phyloP scores from a whole-genome alignment of 208 protist species.

The Entamoeba moshkovskii region DNA sequence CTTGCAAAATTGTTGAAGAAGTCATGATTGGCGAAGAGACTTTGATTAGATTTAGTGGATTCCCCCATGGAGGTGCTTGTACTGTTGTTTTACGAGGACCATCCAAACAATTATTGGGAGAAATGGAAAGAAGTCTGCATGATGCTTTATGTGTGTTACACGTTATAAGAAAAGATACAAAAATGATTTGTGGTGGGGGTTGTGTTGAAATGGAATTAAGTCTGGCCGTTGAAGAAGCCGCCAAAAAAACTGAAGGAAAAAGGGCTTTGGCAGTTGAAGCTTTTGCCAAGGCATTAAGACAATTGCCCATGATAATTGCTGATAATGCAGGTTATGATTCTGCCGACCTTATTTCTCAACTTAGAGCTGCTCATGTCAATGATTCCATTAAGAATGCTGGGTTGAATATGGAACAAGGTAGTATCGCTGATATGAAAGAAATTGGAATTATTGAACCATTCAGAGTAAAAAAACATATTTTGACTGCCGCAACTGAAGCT shows the following conservation, averaged over 20 bases:
- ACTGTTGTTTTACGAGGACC: constrained; percentile 95
- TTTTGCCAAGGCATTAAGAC: constrained; percentile 80
- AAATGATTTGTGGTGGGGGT: constrained; percentile 83
- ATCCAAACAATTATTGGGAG: constrained; percentile 89
- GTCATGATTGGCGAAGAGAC: constrained; percentile 87
- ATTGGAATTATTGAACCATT: constrained; percentile 87
- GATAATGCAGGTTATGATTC: constrained; percentile 31
- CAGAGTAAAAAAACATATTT: constrained; percentile 82
- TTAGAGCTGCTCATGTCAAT: not conserved
- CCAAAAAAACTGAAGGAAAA: constrained; percentile 62
- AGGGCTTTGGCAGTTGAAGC: constrained; percentile 66
- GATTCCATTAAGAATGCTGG: constrained; percentile 28
- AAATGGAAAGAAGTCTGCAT: constrained; percentile 94
- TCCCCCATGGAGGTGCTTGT: constrained; percentile 76
- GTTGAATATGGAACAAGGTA: constrained; percentile 71
- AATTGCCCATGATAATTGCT: constrained; percentile 29
- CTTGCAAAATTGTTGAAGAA: constrained; percentile 82
- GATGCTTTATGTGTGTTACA: constrained; percentile 96
- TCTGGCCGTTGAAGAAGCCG: constrained; percentile 78
- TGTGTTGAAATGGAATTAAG: constrained; percentile 94
- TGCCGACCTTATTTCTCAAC: constrained; percentile 6
- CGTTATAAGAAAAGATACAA: constrained; percentile 75
- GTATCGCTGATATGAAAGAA: constrained; percentile 70
- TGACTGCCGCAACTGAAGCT: constrained; percentile 84
- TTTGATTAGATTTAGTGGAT: constrained; percentile 85